phyloP scores from a whole-genome alignment of 73 alveolate species.

The Breviolum minutum region DNA sequence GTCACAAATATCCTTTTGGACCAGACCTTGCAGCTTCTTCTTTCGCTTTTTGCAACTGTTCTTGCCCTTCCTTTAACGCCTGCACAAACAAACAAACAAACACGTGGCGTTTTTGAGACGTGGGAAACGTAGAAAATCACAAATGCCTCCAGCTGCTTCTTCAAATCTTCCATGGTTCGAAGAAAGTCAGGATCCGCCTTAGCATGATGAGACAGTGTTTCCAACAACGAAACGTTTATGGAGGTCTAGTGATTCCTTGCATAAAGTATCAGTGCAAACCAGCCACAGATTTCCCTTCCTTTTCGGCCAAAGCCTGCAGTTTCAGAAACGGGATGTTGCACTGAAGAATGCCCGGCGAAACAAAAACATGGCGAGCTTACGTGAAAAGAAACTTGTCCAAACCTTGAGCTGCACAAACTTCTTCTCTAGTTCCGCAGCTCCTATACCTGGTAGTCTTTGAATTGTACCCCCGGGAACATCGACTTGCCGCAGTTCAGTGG shows the following conservation, averaged over 20 bases:
- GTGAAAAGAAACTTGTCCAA: background rate
- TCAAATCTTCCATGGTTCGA: background rate
- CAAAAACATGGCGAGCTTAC: too few relatives aligned
- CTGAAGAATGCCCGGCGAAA: too few relatives aligned
- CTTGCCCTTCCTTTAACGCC: conserved; percentile 11
- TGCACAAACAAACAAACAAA: too few relatives aligned
- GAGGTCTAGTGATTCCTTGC: background rate
- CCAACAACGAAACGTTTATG: background rate
- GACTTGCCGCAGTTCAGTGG: too few relatives aligned
- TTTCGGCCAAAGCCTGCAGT: conserved; percentile 3
- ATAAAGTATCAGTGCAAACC: background rate
- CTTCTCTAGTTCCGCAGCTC: conserved; percentile 11
- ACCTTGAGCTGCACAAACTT: background rate
- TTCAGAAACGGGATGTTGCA: too few relatives aligned
- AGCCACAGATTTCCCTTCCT: conserved; percentile 5
- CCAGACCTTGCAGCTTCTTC: background rate
- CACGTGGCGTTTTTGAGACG: background rate
- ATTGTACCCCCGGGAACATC: too few relatives aligned
- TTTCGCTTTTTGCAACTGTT: background rate
- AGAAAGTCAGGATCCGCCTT: conserved; percentile 39
- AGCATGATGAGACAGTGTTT: background rate
- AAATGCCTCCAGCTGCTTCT: conserved; percentile 54
- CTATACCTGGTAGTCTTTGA: background rate
- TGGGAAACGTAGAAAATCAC: background rate
- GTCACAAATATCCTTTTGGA: background rate